phyloP scores from a whole-genome alignment of 1,139 yeast species.

The Yamadazyma buinensis region DNA sequence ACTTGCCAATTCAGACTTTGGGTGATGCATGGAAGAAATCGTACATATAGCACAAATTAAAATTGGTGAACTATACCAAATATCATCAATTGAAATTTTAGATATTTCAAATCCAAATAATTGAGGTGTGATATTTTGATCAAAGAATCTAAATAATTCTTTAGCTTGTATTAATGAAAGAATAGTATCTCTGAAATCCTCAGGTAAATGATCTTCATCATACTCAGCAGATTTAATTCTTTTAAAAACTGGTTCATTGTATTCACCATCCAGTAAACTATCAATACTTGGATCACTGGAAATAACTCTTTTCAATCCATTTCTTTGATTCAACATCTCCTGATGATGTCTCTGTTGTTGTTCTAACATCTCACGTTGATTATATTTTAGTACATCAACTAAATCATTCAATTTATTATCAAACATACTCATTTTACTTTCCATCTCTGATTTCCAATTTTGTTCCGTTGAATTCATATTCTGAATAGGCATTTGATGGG shows the following conservation, averaged over 20 bases:
- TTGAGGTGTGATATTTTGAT: slow-evolving; percentile 57
- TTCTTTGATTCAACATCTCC: slow-evolving; percentile 1
- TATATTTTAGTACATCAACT: slow-evolving; percentile 32
- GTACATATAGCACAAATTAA: slow-evolving; percentile 60
- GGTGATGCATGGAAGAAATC: slow-evolving; percentile 63
- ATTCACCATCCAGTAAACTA: slow-evolving; percentile 1
- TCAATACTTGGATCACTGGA: slow-evolving; percentile 3
- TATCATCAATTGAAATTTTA: slow-evolving; percentile 42
- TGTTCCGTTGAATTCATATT: background rate
- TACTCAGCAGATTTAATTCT: slow-evolving; percentile 18
- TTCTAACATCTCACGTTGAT: slow-evolving; percentile 27
- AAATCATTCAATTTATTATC: slow-evolving; percentile 45
- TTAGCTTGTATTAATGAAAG: slow-evolving; percentile 43
- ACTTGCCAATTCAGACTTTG: slow-evolving; percentile 25
- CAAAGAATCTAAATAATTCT: slow-evolving; percentile 50
- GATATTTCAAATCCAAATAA: slow-evolving; percentile 64
- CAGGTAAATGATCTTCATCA: slow-evolving; percentile 11
- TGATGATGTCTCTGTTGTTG: slow-evolving; percentile 12
- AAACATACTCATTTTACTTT: slow-evolving; percentile 40
- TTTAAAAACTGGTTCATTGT: slow-evolving; percentile 2
- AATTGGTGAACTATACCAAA: slow-evolving; percentile 59
- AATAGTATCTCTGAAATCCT: slow-evolving; percentile 35
- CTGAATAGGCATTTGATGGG: background rate
- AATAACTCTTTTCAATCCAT: slow-evolving; percentile 7
- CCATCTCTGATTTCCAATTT: slow-evolving; percentile 44